Evolutionary conservation across 164 flowering plant genomes (phyloP), one percentile per base, ranked within the genome.

Genomic region (Umbellularia californica): DNA sequence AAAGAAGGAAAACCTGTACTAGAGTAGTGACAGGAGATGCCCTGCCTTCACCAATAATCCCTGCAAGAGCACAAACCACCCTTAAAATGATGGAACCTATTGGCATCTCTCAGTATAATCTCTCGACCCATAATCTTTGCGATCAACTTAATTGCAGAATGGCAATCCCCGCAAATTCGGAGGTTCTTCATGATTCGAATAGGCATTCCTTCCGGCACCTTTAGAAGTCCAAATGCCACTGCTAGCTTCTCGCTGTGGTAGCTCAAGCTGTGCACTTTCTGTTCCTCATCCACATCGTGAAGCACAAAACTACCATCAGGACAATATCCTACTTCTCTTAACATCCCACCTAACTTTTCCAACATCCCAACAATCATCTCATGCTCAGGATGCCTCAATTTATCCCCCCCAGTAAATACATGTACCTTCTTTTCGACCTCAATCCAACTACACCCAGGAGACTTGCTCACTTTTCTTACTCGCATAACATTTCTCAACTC

Each of bases 211-310:
- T 82, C 79, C 0, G 92, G 90, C 65, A 88, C 75, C 80, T 84
- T 92, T 76, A 87, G 51, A 55, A 92, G 85, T 72, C 97, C 97
- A 83, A 76, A 92, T 22, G 91, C 97, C 71, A 92, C 89, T 60
- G 95, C 97, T 66, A 90, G 76, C 76, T 86, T 92, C 83, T 92
- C 95, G 78, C 97, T 91, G 76, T 92, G 92, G 79, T 81, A 80
- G 1, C 86, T 76, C 78, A 91, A 77, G 83, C 82, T 90, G 12
- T 78, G 84, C 75, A 74, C 82, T 81, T 90, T 91, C 77, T 92
- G 94, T 81, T 92, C 97, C 76, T 90, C 95, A 70, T 92, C 97
- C 73, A 92, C 87, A 77, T 92, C 95, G 76, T 91, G 97, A 72
- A 90, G 77, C 65, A 84, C 92, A 83, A 87, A 89, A 71, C 84